Conservation (phyloP, 1,284 basidiomycete species). For the Cryptococcus floricola region DNA sequence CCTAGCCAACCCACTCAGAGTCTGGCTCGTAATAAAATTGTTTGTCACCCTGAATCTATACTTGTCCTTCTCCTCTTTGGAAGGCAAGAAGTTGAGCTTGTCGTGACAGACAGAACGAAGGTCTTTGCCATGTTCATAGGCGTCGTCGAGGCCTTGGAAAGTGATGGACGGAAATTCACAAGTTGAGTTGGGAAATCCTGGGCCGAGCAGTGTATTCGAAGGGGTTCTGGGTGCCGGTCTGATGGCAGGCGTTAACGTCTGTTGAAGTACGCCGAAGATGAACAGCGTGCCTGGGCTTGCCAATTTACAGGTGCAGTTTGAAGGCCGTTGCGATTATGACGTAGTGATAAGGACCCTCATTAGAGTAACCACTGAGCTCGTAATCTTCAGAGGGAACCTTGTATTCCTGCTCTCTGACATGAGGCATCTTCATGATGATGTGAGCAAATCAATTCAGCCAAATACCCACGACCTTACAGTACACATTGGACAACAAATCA, state of each 20-base stretch:
- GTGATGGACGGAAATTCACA: slow-evolving; percentile 39
- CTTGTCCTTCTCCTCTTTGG: slow-evolving; percentile 16
- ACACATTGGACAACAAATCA: slow-evolving; percentile 8
- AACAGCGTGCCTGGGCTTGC: slow-evolving; percentile 21
- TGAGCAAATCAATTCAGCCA: neutral
- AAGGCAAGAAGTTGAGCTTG: slow-evolving; percentile 32
- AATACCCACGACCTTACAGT: slow-evolving; percentile 6
- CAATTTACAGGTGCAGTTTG: slow-evolving; percentile 27
- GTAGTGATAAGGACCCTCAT: slow-evolving; percentile 27
- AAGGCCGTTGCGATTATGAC: slow-evolving; percentile 14
- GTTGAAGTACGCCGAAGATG: neutral
- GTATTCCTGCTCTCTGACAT: slow-evolving; percentile 30
- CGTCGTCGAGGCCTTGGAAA: slow-evolving; percentile 30
- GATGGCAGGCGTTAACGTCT: neutral
- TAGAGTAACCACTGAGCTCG: slow-evolving; percentile 32
- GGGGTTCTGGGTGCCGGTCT: slow-evolving; percentile 27
- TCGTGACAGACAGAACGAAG: slow-evolving; percentile 33
- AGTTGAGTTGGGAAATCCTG: slow-evolving; percentile 35
- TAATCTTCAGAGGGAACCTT: slow-evolving; percentile 19
- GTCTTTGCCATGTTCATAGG: slow-evolving; percentile 30
- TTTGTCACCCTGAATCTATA: slow-evolving; percentile 39
- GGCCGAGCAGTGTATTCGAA: slow-evolving; percentile 26
- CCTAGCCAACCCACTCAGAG: slow-evolving; percentile 23
- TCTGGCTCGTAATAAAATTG: slow-evolving; percentile 40
- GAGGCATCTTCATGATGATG: slow-evolving; percentile 25